Percentiles rank a stretch among this genome's conserved stretches.
Conservation (phyloP, 2,329 filamentous ascomycete genomes). For the Nemania diffusa region DNA sequence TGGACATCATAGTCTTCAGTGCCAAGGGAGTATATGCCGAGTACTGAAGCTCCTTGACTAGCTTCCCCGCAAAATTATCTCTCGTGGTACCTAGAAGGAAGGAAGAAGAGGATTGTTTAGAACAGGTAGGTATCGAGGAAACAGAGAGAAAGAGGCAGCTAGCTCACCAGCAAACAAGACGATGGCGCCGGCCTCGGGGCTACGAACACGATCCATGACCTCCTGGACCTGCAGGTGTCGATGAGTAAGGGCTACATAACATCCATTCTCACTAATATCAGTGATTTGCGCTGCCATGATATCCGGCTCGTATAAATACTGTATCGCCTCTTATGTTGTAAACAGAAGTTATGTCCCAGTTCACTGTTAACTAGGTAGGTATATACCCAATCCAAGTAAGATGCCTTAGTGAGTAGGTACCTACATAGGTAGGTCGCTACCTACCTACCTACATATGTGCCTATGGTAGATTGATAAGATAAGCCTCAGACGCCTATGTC, state of each 20-base stretch:
- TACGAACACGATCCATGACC: conserved; percentile 75
- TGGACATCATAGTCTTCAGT: conserved; percentile 72
- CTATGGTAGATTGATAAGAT: too few relatives aligned
- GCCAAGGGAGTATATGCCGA: conserved; percentile 78
- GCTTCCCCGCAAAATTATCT: conserved; percentile 75
- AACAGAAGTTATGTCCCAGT: too few relatives aligned
- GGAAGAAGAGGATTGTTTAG: conserved; percentile 32
- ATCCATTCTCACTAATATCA: conserved; percentile 60
- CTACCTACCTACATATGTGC: background rate
- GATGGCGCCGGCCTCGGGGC: conserved; percentile 77
- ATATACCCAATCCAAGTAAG: background rate
- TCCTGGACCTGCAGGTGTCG: conserved; percentile 65
- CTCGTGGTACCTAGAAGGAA: conserved; percentile 73
- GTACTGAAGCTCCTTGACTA: conserved; percentile 81
- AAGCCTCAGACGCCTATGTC: too few relatives aligned
- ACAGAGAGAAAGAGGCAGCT: background rate
- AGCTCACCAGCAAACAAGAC: conserved; percentile 76
- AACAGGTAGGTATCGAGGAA: background rate
- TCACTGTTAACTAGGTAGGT: too few relatives aligned
- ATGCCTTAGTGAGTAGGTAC: too few relatives aligned
- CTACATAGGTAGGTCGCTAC: too few relatives aligned
- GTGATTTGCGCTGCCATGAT: conserved; percentile 47
- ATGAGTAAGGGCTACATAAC: conserved; percentile 76
- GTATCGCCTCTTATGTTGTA: too few relatives aligned
- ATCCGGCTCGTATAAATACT: too few relatives aligned